A percentile compares a stretch with the other conserved stretches of the same genome.
These are phyloP conservation scores for Excoecaria agallocha DNA, from an alignment of 345 rosid genomes.

Conservation along the genomic window DNA sequence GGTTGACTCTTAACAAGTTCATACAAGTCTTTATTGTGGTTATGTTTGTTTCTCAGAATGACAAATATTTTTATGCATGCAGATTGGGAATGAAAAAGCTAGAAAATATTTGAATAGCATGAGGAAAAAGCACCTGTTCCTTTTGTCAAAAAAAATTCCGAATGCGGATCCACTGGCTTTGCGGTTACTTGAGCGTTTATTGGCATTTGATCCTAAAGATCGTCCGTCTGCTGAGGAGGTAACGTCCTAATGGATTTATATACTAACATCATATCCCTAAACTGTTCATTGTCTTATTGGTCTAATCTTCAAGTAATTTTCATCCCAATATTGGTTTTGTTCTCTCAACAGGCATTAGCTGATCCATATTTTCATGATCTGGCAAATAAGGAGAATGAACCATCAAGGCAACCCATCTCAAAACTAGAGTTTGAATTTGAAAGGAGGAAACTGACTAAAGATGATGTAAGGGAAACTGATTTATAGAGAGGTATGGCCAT, in stretches of 20 bases:
- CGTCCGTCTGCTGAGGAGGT: slow-evolving; percentile 96
- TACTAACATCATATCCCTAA: slow-evolving; percentile 3
- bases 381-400: slow-evolving; percentile 68
- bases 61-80: slow-evolving; percentile 32
- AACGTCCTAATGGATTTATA: slow-evolving; percentile 18
- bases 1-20: not conserved
- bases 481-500: slow-evolving; percentile 74
- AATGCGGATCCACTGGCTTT: slow-evolving; percentile 54
- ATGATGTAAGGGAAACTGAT: slow-evolving; percentile 88
- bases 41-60: slow-evolving; percentile 11
- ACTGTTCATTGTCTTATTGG: not conserved
- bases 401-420: slow-evolving; percentile 76
- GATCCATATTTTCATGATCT: slow-evolving; percentile 85
- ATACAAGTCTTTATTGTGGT: not conserved
- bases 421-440: slow-evolving; percentile 91
- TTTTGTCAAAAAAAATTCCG: slow-evolving; percentile 25
- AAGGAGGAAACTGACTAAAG: slow-evolving; percentile 69
- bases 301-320: slow-evolving; percentile 2
- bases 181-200: slow-evolving; percentile 68
- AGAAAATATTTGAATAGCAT: slow-evolving; percentile 78
- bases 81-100: slow-evolving; percentile 97
- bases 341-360: slow-evolving; percentile 64
- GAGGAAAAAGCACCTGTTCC: slow-evolving; percentile 55
- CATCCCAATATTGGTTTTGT: slow-evolving; percentile 11
- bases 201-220: slow-evolving; percentile 94